Percentiles rank a stretch among this genome's conserved stretches.
phyloP scores from a whole-genome alignment of 2,329 filamentous ascomycete species.

The Epichloe sylvatica region DNA sequence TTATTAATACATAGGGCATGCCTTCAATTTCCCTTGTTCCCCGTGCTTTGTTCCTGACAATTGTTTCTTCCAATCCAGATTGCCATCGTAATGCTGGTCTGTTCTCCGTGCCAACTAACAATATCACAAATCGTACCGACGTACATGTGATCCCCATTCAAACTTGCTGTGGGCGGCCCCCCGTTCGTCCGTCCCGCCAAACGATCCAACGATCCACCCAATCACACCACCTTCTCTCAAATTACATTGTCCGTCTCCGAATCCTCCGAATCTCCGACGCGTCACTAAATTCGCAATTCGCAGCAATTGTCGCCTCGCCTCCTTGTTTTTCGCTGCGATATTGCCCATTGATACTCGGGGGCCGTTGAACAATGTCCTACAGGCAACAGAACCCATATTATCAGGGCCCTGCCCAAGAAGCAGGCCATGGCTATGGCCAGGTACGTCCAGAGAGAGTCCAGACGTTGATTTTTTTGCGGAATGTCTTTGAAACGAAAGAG shows the following conservation, averaged over 20 bases:
- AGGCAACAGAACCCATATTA: conserved; percentile 12
- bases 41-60: too few relatives aligned
- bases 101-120: too few relatives aligned
- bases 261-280: not conserved
- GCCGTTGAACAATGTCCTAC: conserved; percentile 11
- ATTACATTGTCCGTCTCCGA: not conserved
- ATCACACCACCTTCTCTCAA: conserved; percentile 3
- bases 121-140: too few relatives aligned
- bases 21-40: too few relatives aligned
- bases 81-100: too few relatives aligned
- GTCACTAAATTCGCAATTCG: not conserved
- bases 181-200: not conserved
- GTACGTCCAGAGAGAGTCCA: conserved; percentile 2
- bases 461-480: too few relatives aligned
- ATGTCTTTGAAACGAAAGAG: too few relatives aligned
- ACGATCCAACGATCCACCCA: too few relatives aligned
- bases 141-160: too few relatives aligned
- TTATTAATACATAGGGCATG: too few relatives aligned
- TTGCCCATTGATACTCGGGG: not conserved
- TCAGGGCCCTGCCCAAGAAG: conserved; percentile 10
- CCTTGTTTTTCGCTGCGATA: not conserved
- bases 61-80: too few relatives aligned
- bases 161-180: too few relatives aligned
- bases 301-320: conserved; percentile 1
- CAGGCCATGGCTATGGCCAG: conserved; percentile 8